These are phyloP conservation scores for Monosporascus cannonballus DNA, from an alignment of 2,329 filamentous ascomycete genomes.

Conservation along the genomic window DNA sequence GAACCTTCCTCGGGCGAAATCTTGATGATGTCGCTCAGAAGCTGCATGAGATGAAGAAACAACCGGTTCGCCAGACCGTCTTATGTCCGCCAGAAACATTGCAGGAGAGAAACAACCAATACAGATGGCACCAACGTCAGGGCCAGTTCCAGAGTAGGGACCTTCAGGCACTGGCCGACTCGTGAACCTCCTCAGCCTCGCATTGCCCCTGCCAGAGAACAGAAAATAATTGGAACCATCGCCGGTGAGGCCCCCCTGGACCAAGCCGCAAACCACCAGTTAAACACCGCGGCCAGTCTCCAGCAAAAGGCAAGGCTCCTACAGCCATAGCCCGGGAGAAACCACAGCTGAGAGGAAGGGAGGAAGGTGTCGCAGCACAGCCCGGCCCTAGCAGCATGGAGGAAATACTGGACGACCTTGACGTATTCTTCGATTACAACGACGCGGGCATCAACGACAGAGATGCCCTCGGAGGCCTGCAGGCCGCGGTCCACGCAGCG, in stretches of 20 bases:
- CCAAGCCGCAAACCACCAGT: conserved; percentile 4
- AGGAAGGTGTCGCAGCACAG: neutral
- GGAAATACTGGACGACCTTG: conserved; percentile 18
- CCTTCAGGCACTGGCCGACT: neutral
- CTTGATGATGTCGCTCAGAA: conserved; percentile 23
- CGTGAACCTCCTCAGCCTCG: conserved; percentile 7
- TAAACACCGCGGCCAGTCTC: neutral
- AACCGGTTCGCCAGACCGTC: conserved; percentile 4
- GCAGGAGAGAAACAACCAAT: conserved; percentile 9
- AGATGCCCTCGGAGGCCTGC: conserved; percentile 48
- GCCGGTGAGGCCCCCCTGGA: conserved; percentile 7
- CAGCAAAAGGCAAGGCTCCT: neutral
- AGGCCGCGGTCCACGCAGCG: conserved; percentile 49
- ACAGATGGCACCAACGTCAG: conserved; percentile 2
- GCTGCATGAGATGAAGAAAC: conserved; percentile 16
- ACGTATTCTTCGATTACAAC: conserved; percentile 27
- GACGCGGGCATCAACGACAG: conserved; percentile 38
- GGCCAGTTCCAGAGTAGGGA: neutral
- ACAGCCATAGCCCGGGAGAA: neutral
- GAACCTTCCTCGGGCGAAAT: conserved; percentile 27
- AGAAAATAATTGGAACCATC: conserved; percentile 8
- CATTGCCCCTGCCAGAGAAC: conserved; percentile 12
- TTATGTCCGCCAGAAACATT: conserved; percentile 3
- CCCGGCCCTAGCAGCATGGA: conserved; percentile 7
- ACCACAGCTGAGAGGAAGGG: neutral